Evolutionary conservation across 2,329 filamentous ascomycete genomes (phyloP).

Genomic region (Paecilomyces sp.): DNA sequence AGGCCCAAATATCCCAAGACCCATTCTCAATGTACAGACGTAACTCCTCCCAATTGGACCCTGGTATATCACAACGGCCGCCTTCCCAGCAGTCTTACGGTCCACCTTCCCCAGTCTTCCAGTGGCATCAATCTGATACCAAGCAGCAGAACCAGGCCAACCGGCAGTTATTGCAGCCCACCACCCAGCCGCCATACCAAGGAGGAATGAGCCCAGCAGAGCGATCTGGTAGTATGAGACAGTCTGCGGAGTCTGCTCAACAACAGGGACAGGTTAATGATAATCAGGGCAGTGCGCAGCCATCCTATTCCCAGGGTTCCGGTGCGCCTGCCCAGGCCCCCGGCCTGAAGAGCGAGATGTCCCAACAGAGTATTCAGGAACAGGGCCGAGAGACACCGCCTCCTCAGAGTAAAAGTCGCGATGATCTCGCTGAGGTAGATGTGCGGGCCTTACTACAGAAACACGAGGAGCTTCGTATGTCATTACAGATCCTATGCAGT

Average conservation of each 20-base stretch:
- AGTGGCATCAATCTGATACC: constrained; percentile 11
- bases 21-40: constrained; percentile 9
- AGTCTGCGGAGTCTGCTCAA: constrained; percentile 4
- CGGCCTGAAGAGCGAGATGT: constrained; percentile 18
- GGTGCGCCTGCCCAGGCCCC: constrained; percentile 14
- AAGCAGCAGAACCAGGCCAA: constrained; percentile 11
- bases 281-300: background rate
- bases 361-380: constrained; percentile 28
- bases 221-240: constrained; percentile 10
- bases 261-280: constrained; percentile 1
- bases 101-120: constrained; percentile 24
- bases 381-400: constrained; percentile 42
- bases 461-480: constrained; percentile 41
- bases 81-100: constrained; percentile 28
- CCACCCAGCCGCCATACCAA: constrained; percentile 2
- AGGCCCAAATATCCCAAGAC: constrained; percentile 11
- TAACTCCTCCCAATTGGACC: constrained; percentile 13
- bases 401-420: constrained; percentile 22
- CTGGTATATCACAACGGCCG: constrained; percentile 19
- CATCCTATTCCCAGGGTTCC: constrained; percentile 5
- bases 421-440: constrained; percentile 37
- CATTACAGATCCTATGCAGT: background rate
- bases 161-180: constrained; percentile 11
- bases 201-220: constrained; percentile 8
- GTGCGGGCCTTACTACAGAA: constrained; percentile 36